A percentile compares a stretch with the other conserved stretches of the same genome.
Evolutionary conservation across 306 rosid genomes (phyloP).

Genomic region (Acacia crassicarpa): DNA sequence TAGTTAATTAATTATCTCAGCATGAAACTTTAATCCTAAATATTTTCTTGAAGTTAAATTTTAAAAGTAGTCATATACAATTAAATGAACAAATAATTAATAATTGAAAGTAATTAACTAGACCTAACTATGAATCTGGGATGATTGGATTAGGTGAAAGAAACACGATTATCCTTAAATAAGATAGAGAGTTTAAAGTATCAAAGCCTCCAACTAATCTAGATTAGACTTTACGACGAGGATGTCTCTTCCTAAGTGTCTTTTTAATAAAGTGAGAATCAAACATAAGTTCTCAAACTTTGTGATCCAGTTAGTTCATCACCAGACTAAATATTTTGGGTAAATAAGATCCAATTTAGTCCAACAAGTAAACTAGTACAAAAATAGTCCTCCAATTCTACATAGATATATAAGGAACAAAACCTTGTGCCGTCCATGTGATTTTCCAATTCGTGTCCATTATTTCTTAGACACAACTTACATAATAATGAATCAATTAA

Average conservation of each 20-base stretch:
- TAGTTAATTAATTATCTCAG: not conserved
- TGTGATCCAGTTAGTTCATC: no score
- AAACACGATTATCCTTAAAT: no score
- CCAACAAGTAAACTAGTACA: constrained; percentile 29
- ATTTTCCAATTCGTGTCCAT: constrained; percentile 21
- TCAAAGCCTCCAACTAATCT: no score
- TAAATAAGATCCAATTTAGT: not conserved
- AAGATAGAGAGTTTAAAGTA: no score
- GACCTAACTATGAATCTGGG: no score
- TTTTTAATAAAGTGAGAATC: no score
- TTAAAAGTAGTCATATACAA: not conserved
- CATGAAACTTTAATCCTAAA: not conserved
- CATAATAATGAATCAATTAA: not conserved
- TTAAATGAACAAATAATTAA: not conserved
- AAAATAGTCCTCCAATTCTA: constrained; percentile 33
- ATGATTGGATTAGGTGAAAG: no score
- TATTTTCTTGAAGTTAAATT: not conserved
- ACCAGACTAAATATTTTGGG: no score
- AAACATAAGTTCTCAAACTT: no score
- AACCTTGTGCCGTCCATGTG: constrained; percentile 47
- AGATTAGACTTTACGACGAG: no score
- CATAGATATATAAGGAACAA: constrained; percentile 35
- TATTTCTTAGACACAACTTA: not conserved
- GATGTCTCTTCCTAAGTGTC: no score
- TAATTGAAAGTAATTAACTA: no score